Conservation (phyloP, 768 basidiomycete species). For the Pilatotrama ljubarskyi region DNA sequence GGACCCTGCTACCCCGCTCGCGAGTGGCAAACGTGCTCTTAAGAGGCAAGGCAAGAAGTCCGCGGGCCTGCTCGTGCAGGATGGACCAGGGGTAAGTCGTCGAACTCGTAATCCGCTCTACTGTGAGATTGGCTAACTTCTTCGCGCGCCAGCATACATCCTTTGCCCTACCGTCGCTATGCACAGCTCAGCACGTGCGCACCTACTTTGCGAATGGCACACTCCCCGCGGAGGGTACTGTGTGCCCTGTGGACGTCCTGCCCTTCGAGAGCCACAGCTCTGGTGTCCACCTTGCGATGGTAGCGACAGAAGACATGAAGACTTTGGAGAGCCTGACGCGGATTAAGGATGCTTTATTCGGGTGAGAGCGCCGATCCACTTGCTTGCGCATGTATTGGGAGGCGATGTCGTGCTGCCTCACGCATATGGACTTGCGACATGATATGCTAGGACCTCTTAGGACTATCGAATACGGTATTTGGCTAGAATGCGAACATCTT, state of each 20-base stretch:
- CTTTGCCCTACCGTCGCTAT: slow-evolving; percentile 25
- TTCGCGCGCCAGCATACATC: slow-evolving; percentile 23
- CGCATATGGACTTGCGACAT: too few relatives aligned
- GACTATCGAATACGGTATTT: too few relatives aligned
- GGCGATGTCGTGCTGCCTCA: too few relatives aligned
- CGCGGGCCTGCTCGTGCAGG: slow-evolving; percentile 30
- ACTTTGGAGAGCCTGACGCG: too few relatives aligned
- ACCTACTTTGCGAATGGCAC: slow-evolving; percentile 33
- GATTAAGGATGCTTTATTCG: too few relatives aligned
- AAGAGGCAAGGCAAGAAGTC: slow-evolving; percentile 25
- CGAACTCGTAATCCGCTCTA: neutral
- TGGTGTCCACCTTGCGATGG: too few relatives aligned
- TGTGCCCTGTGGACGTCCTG: slow-evolving; percentile 23
- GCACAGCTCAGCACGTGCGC: slow-evolving; percentile 24
- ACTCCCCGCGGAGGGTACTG: slow-evolving; percentile 26
- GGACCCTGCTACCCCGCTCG: slow-evolving; percentile 33
- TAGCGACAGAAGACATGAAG: too few relatives aligned
- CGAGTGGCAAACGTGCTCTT: slow-evolving; percentile 27
- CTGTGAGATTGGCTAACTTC: neutral
- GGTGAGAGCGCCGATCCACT: too few relatives aligned
- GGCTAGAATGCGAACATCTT: too few relatives aligned
- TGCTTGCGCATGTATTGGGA: too few relatives aligned
- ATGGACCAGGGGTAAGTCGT: slow-evolving; percentile 32
- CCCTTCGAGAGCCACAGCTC: neutral
- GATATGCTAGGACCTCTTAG: too few relatives aligned